Evolutionary conservation across 2,329 filamentous ascomycete genomes (phyloP).

Genomic region (Cladorrhinum sp.): DNA sequence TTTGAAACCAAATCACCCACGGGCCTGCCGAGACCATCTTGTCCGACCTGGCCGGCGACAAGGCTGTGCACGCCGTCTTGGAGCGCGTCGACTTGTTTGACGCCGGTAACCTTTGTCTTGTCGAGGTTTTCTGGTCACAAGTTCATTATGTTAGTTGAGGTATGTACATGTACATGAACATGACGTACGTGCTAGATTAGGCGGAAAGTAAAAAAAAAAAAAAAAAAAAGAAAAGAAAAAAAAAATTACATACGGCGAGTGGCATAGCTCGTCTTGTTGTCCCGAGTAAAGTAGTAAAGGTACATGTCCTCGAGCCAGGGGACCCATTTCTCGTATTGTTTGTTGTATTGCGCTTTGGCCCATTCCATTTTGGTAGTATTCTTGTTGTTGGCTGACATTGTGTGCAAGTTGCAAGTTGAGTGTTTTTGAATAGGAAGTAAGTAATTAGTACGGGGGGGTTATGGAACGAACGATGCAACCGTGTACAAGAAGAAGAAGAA

Average conservation of each 20-base stretch:
- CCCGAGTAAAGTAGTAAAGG: slow-evolving; percentile 68
- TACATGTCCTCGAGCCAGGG: slow-evolving; percentile 75
- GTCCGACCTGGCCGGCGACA: slow-evolving; percentile 61
- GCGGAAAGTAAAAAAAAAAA: neutral
- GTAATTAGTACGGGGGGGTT: too few species aligned
- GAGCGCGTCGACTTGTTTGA: slow-evolving; percentile 63
- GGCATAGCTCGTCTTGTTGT: slow-evolving; percentile 72
- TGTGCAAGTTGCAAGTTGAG: too few species aligned
- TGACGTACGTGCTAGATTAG: too few species aligned
- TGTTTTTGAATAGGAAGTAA: too few species aligned
- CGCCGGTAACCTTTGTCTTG: slow-evolving; percentile 67
- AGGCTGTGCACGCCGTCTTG: slow-evolving; percentile 66
- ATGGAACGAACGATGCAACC: too few species aligned
- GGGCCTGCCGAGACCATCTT: slow-evolving; percentile 64
- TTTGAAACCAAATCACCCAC: slow-evolving; percentile 60
- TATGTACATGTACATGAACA: too few species aligned
- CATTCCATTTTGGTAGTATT: slow-evolving; percentile 42
- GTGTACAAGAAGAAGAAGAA: too few species aligned
- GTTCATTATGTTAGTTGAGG: neutral
- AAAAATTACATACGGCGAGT: slow-evolving; percentile 54
- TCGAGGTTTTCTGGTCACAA: slow-evolving; percentile 55
- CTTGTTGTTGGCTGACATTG: neutral
- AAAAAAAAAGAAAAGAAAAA: neutral
- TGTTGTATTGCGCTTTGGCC: slow-evolving; percentile 63
- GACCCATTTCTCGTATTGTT: slow-evolving; percentile 71